Percentiles rank a stretch among this genome's conserved stretches.
Conservation (phyloP, 2,329 filamentous ascomycete genomes). For the Ophiocordyceps sinensis region DNA sequence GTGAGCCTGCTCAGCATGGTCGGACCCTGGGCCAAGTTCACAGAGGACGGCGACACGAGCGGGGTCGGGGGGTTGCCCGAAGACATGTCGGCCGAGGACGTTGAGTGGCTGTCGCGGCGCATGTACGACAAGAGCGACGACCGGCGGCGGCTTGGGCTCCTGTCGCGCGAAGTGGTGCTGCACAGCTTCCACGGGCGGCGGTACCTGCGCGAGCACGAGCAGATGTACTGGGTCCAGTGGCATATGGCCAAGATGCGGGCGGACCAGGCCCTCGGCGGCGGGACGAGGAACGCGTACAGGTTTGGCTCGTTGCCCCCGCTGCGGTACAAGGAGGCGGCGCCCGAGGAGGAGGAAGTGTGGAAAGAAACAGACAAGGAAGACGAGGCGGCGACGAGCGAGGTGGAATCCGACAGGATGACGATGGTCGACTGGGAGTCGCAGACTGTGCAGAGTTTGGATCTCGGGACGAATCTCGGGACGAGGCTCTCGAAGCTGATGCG, state of each 20-base stretch:
- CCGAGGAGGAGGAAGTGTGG: not conserved
- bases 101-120: conserved; percentile 35
- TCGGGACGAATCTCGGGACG: not conserved
- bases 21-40: conserved; percentile 45
- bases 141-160: conserved; percentile 42
- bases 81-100: conserved; percentile 30
- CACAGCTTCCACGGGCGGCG: conserved; percentile 44
- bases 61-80: conserved; percentile 14
- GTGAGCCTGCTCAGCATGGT: conserved; percentile 47
- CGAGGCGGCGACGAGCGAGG: not conserved
- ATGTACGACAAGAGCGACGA: conserved; percentile 47
- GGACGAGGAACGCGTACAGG: conserved; percentile 6
- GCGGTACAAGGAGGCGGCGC: conserved; percentile 7
- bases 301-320: conserved; percentile 8
- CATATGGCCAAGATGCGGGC: conserved; percentile 15
- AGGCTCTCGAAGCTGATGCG: not conserved
- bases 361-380: not conserved
- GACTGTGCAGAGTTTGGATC: not conserved
- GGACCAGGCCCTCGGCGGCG: conserved; percentile 3
- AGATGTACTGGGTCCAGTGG: conserved; percentile 39
- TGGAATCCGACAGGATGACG: not conserved
- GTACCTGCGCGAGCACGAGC: conserved; percentile 47
- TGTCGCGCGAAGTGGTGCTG: conserved; percentile 41
- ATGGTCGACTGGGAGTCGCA: not conserved
- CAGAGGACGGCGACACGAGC: conserved; percentile 31